Evolutionary conservation across 352 stramenopile species (phyloP).

Genomic region (Pythium apleroticum): DNA sequence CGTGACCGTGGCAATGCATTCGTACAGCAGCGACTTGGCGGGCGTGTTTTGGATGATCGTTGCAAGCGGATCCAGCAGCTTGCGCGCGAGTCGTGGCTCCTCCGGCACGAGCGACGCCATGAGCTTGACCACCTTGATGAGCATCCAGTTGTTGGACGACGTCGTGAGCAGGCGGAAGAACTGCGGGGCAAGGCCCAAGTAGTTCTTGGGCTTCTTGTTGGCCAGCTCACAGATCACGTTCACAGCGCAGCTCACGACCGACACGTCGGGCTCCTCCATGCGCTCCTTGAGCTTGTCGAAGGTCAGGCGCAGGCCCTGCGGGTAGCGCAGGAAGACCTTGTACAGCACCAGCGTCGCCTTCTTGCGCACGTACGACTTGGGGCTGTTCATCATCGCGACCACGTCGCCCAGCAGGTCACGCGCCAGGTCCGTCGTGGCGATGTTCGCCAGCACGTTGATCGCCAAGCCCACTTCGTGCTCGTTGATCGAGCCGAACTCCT

Average conservation of each 20-base stretch:
- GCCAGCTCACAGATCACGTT: conserved; percentile 99
- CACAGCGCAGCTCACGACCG: conserved; percentile 96
- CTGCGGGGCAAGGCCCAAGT: conserved; percentile 95
- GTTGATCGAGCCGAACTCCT: conserved; percentile 91
- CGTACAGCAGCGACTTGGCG: conserved; percentile 98
- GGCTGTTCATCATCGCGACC: conserved; percentile 91
- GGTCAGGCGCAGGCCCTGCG: conserved; percentile 95
- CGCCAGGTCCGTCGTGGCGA: conserved; percentile 96
- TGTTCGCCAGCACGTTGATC: conserved; percentile 99
- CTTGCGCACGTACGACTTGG: conserved; percentile 97
- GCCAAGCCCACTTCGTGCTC: conserved; percentile 97
- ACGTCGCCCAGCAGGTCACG: conserved; percentile 92
- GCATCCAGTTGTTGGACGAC: conserved; percentile 99
- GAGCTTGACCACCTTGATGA: conserved; percentile 99
- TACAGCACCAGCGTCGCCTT: conserved; percentile 98
- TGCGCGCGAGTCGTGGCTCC: conserved; percentile 96
- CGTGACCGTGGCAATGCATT: conserved; percentile 97
- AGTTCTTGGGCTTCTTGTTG: conserved; percentile 99
- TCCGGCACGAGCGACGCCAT: conserved; percentile 96
- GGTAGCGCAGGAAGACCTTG: conserved; percentile 99
- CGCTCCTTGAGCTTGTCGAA: conserved; percentile 97
- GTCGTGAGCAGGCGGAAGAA: conserved; percentile 99
- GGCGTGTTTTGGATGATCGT: conserved; percentile 97
- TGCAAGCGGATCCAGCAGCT: conserved; percentile 96
- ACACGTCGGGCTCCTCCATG: conserved; percentile 95